A percentile compares a stretch with the other conserved stretches of the same genome.
Conservation (phyloP, 2,329 filamentous ascomycete genomes). For the Exophiala sp. region DNA sequence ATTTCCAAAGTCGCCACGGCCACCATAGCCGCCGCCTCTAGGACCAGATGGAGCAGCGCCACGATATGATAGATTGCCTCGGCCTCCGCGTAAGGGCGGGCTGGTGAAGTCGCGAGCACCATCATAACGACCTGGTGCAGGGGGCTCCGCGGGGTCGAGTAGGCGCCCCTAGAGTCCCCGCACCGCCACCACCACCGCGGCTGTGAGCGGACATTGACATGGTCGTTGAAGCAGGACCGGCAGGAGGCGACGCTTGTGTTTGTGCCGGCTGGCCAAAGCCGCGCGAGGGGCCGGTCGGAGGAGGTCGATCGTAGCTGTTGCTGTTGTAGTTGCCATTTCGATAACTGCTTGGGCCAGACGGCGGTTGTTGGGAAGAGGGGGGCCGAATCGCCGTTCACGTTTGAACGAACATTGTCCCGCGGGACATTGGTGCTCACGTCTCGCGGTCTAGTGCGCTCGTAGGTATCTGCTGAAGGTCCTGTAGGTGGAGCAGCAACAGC, state of each 20-base stretch:
- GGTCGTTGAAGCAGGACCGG: conserved; percentile 37
- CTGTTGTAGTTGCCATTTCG: conserved; percentile 27
- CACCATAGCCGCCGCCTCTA: conserved; percentile 20
- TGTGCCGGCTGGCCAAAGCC: conserved; percentile 28
- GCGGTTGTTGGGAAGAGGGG: conserved; percentile 18
- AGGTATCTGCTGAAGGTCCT: conserved; percentile 3
- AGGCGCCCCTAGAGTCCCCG: conserved; percentile 43
- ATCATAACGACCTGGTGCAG: conserved; percentile 28
- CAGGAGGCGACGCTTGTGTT: conserved; percentile 32
- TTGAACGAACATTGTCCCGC: conserved; percentile 24
- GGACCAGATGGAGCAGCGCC: conserved; percentile 35
- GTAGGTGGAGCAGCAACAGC: conserved; percentile 4
- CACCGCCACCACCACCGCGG: conserved; percentile 38
- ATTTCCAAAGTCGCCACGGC: conserved; percentile 9
- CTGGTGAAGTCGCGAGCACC: conserved; percentile 30
- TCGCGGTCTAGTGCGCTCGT: background rate
- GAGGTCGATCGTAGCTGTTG: conserved; percentile 26
- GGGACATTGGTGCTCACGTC: conserved; percentile 17
- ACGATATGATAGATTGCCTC: conserved; percentile 31
- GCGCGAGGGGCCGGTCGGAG: conserved; percentile 32
- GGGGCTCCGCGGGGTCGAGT: conserved; percentile 42
- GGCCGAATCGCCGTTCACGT: conserved; percentile 24
- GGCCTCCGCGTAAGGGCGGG: conserved; percentile 31
- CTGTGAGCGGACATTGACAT: conserved; percentile 35
- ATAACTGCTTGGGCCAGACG: conserved; percentile 24